Evolutionary conservation across 2,329 filamentous ascomycete species (phyloP), one percentile per base, ranked within the genome.

Genomic region (Rachicladosporium sp.): DNA sequence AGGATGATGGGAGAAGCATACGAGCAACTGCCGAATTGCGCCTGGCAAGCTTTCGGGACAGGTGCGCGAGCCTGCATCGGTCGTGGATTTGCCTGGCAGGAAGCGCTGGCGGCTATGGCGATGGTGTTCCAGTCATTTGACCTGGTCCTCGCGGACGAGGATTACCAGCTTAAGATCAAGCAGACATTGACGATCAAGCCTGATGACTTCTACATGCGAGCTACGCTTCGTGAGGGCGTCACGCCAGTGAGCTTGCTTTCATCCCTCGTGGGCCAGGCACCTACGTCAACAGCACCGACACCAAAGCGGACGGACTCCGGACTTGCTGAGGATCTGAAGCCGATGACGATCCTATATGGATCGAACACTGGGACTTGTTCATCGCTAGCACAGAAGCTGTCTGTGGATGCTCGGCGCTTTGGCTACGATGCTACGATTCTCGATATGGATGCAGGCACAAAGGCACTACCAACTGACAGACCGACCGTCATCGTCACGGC

Each of bases 41-140:
- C 51, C 51, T 68, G 48, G 69, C 73, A 73, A 6, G 69, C 70
- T 0, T 73, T 73, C 43, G 70, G 70, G 1, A 73, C 66, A 27
- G 70, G 70, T 1, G 58, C 66, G 51, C 58, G 70, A 19, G 68
- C 52, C n/a, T 74, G 70, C 41, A 73, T 73, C 21, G 70, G 70
- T 5, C 57, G 70, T 2, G 58, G 68, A 0, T 73, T 74, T 42
- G 70, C 70, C 1, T 71, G 66, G 66, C 70, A 73, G 47, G 70
- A 73, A 43, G 61, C 64, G 1, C 45, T 73, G 4, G 52, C 73
- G n/a, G 56, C 57, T 19, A 51, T 57, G 34, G 62, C 59, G 0
- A 58, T 64, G 33, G 52, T 67, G n/a, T 43, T 67, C 12, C 63
- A 67, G 44, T 59, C 61, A 37, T 67, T 67, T 50, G 59, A 65